Conservation (phyloP, 1,139 yeast species). For the Geotrichum armillariae region DNA sequence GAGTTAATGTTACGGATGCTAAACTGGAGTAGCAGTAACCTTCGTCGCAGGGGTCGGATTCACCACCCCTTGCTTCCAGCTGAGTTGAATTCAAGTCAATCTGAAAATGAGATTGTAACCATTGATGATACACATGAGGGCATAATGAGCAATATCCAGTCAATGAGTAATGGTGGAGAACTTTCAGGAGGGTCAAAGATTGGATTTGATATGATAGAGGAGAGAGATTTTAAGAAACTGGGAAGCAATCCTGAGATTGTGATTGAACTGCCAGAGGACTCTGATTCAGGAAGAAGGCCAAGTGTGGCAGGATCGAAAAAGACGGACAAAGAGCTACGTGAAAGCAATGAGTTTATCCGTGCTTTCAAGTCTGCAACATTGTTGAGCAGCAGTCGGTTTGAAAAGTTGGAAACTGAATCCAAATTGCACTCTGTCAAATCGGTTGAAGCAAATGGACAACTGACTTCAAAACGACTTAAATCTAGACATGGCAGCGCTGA, state of each 20-base stretch:
- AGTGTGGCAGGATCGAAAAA: no score
- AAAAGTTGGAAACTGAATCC: neutral
- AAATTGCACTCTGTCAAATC: neutral
- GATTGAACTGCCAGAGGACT: no score
- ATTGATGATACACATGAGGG: no score
- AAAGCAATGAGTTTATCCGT: neutral
- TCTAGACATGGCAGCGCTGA: no score
- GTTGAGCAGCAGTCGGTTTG: neutral
- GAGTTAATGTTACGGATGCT: neutral
- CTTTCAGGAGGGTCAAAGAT: neutral
- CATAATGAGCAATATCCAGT: neutral
- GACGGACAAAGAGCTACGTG: neutral
- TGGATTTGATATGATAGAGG: neutral
- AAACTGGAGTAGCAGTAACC: neutral
- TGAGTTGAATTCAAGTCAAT: neutral
- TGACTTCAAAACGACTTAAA: no score
- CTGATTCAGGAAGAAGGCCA: no score
- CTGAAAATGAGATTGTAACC: neutral
- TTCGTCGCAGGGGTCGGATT: neutral
- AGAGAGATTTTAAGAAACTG: no score
- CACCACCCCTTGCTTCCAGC: neutral
- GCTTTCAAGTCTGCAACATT: neutral
- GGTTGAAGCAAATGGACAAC: neutral
- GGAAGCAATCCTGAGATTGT: no score
- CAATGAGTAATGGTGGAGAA: neutral